Evolutionary conservation across 139 green algal genomes (phyloP).

Genomic region (Chlorella vulgaris): DNA sequence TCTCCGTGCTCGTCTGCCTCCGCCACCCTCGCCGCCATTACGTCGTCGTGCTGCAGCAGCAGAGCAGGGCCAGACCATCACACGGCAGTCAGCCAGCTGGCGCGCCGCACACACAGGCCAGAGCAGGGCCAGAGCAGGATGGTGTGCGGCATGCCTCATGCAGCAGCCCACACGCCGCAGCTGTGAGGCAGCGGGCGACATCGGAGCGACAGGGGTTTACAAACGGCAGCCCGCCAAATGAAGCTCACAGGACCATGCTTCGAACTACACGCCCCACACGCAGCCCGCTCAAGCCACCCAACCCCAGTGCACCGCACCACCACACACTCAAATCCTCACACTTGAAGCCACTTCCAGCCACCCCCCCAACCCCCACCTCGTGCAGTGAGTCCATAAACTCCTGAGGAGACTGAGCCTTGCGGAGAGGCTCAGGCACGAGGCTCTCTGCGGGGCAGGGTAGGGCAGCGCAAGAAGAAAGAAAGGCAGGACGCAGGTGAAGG

Average conservation of each 20-base stretch:
- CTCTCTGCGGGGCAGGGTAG: conserved; percentile 78
- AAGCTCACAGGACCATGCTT: too few species aligned
- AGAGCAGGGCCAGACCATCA: not conserved
- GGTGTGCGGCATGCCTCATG: too few species aligned
- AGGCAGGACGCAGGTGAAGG: too few species aligned
- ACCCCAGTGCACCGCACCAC: too few species aligned
- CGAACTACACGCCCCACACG: too few species aligned
- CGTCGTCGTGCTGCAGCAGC: conserved; percentile 78
- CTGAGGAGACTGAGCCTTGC: conserved; percentile 36
- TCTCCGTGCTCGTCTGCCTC: conserved; percentile 72
- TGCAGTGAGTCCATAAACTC: conserved; percentile 82
- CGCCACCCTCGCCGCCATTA: conserved; percentile 64
- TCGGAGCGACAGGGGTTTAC: too few species aligned
- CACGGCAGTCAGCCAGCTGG: not conserved
- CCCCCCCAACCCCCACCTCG: conserved; percentile 48
- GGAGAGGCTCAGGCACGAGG: conserved; percentile 79
- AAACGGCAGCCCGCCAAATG: too few species aligned
- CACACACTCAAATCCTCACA: not conserved
- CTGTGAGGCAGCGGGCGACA: too few species aligned
- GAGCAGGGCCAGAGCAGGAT: too few species aligned
- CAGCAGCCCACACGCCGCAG: too few species aligned
- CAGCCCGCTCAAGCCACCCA: too few species aligned
- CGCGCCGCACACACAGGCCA: not conserved
- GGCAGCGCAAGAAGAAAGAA: not conserved
- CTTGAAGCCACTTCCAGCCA: not conserved